These are phyloP conservation scores for Exophiala viscosa DNA, from an alignment of 2,329 filamentous ascomycete species.

Conservation along the genomic window DNA sequence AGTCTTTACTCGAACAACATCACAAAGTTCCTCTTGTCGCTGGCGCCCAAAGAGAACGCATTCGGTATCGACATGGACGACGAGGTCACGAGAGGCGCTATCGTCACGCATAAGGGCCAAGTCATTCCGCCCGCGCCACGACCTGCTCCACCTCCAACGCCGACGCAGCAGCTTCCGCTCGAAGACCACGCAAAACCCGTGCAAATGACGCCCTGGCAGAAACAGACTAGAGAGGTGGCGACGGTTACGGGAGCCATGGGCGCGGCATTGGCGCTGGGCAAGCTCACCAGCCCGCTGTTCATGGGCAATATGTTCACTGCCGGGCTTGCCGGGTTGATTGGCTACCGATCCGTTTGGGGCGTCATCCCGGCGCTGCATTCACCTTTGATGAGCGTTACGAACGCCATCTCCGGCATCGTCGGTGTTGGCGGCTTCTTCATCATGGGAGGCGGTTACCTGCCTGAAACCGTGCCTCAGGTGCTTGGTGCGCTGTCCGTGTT, in stretches of 20 bases:
- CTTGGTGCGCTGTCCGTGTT: conserved; percentile 78
- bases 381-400: conserved; percentile 88
- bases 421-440: conserved; percentile 85
- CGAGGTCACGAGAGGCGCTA: conserved; percentile 79
- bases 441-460: conserved; percentile 75
- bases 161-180: conserved; percentile 49
- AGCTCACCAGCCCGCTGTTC: conserved; percentile 75
- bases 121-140: conserved; percentile 73
- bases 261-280: conserved; percentile 69
- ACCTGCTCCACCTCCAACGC: conserved; percentile 55
- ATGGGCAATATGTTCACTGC: conserved; percentile 88
- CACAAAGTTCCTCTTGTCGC: conserved; percentile 79
- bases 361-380: conserved; percentile 79
- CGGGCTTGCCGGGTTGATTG: conserved; percentile 76
- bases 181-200: conserved; percentile 56
- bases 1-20: conserved; percentile 93
- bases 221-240: conserved; percentile 70
- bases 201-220: conserved; percentile 76
- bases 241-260: conserved; percentile 75
- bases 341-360: conserved; percentile 85
- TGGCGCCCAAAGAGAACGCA: conserved; percentile 70
- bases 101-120: conserved; percentile 74
- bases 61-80: conserved; percentile 78
- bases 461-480: conserved; percentile 71
- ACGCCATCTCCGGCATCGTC: conserved; percentile 86